Evolutionary conservation across 2,329 filamentous ascomycete species (phyloP).

Genomic region (Penicillium polonicum): DNA sequence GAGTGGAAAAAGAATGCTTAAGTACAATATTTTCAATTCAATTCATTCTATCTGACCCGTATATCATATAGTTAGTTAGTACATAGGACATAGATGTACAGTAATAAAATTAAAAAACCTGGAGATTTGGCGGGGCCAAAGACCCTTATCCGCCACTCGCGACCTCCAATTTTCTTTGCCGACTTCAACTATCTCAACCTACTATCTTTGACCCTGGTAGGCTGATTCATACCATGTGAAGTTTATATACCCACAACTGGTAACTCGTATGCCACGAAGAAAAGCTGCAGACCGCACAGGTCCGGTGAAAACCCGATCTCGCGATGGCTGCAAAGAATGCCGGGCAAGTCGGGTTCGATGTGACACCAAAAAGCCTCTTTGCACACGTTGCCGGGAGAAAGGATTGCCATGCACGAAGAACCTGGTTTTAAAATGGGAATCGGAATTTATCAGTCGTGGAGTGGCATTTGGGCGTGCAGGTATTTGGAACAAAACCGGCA

Average conservation of each 20-base stretch:
- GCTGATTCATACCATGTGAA: constrained; percentile 28
- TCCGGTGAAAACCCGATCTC: constrained; percentile 41
- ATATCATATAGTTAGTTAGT: too few species aligned
- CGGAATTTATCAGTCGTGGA: constrained; percentile 43
- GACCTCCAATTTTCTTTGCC: constrained; percentile 5
- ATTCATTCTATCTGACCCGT: background rate
- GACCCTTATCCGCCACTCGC: constrained; percentile 5
- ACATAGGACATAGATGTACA: too few species aligned
- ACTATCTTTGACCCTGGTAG: background rate
- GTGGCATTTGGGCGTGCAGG: constrained; percentile 46
- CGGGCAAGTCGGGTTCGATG: constrained; percentile 44
- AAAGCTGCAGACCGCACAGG: constrained; percentile 37
- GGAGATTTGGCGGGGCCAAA: background rate
- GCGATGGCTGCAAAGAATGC: constrained; percentile 44
- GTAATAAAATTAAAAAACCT: background rate
- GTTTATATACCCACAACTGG: background rate
- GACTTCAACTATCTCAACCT: background rate
- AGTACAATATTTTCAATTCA: background rate
- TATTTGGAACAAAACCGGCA: constrained; percentile 39
- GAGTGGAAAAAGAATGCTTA: constrained; percentile 26
- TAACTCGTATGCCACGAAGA: constrained; percentile 35
- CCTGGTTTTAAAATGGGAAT: constrained; percentile 41
- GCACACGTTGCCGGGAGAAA: constrained; percentile 38
- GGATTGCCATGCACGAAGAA: constrained; percentile 39
- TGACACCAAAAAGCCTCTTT: constrained; percentile 40